Evolutionary conservation across 495 filamentous ascomycete species (phyloP).

Genomic region (Penicillium coffeae): DNA sequence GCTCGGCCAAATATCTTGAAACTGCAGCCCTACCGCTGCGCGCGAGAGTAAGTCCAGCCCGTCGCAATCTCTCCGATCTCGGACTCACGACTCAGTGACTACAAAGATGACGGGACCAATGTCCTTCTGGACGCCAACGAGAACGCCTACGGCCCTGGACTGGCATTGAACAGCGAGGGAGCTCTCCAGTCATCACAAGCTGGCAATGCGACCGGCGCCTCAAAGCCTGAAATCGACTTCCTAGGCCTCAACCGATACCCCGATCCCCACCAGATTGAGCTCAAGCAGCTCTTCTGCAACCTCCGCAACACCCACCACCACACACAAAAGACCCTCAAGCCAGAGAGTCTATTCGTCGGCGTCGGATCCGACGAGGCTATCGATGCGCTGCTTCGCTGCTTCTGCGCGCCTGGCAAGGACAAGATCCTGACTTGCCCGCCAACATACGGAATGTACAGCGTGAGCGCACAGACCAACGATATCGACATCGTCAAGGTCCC

Average conservation of each 20-base stretch:
- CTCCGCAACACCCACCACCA: conserved; percentile 83
- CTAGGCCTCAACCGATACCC: conserved; percentile 88
- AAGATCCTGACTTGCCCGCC: conserved; percentile 92
- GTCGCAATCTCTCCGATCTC: conserved; percentile 7
- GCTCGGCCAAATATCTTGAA: conserved; percentile 79
- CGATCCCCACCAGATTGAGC: conserved; percentile 83
- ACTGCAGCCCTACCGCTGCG: conserved; percentile 80
- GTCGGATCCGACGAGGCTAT: conserved; percentile 96
- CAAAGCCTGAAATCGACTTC: conserved; percentile 58
- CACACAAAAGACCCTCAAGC: conserved; percentile 67
- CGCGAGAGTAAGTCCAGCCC: conserved; percentile 62
- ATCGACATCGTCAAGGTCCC: conserved; percentile 80
- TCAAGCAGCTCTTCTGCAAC: conserved; percentile 83
- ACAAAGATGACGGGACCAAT: conserved; percentile 97
- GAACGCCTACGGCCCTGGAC: conserved; percentile 85
- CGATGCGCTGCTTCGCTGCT: conserved; percentile 86
- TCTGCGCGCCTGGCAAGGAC: conserved; percentile 82
- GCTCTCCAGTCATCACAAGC: conserved; percentile 37
- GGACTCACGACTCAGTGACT: conserved; percentile 67
- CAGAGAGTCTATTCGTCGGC: conserved; percentile 86
- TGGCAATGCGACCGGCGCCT: conserved; percentile 32
- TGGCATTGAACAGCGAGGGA: conserved; percentile 47
- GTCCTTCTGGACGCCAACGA: conserved; percentile 97
- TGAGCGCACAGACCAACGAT: conserved; percentile 92
- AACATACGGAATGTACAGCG: conserved; percentile 97